Percentiles rank a stretch among this genome's conserved stretches.
Evolutionary conservation across 2,329 filamentous ascomycete genomes (phyloP).

Genomic region (Sporothrix mexicana): DNA sequence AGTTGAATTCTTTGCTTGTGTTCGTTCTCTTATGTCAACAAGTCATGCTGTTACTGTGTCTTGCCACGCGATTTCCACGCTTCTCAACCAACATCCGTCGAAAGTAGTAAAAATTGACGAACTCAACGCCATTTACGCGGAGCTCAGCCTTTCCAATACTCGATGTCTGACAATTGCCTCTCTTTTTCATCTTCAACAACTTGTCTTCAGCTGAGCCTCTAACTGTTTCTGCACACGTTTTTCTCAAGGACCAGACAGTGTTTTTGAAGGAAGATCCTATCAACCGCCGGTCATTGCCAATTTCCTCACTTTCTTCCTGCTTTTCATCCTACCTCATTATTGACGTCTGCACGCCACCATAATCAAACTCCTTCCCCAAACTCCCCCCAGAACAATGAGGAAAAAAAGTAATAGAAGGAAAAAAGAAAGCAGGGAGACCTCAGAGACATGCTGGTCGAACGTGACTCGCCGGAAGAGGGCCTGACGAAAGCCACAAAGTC

Average conservation of each 20-base stretch:
- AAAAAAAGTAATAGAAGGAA: no score
- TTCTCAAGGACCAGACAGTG: no score
- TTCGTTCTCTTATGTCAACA: neutral
- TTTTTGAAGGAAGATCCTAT: no score
- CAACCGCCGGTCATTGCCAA: no score
- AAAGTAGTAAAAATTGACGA: no score
- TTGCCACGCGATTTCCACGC: no score
- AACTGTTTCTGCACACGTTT: neutral
- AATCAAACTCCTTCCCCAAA: neutral
- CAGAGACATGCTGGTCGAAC: slow-evolving; percentile 5
- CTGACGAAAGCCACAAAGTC: neutral
- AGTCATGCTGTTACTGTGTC: slow-evolving; percentile 1
- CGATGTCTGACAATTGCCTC: neutral
- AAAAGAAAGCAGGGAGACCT: neutral
- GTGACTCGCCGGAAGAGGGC: neutral
- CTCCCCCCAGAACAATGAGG: no score
- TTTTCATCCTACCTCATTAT: no score
- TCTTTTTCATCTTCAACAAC: neutral
- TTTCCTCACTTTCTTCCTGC: no score
- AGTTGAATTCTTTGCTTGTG: neutral
- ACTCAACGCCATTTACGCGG: no score
- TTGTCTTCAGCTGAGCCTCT: neutral
- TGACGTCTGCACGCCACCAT: neutral
- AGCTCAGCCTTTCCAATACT: neutral
- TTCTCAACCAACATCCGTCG: no score